A percentile compares a stretch with the other conserved stretches of the same genome.
These are phyloP conservation scores for Backusella morwellensis DNA, from an alignment of 192 early-diverging fungal species.

Conservation along the genomic window DNA sequence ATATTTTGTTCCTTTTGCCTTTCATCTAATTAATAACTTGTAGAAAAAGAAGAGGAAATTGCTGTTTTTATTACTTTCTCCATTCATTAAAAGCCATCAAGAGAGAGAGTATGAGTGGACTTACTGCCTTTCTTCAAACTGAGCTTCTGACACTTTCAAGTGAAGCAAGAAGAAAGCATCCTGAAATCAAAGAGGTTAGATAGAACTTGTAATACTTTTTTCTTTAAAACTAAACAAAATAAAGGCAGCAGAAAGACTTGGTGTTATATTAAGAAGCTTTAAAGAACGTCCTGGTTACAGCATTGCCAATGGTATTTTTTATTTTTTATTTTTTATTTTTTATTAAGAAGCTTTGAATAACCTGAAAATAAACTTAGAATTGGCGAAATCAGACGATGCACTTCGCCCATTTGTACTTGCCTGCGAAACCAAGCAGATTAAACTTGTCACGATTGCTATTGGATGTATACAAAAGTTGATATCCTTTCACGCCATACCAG, in stretches of 20 bases:
- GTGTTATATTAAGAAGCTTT: conserved; percentile 53
- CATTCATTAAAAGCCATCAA: background rate
- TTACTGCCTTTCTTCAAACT: conserved; percentile 61
- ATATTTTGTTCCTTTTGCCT: background rate
- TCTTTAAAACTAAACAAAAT: background rate
- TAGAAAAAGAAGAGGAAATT: background rate
- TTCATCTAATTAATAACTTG: background rate
- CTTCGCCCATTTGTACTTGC: conserved; percentile 84
- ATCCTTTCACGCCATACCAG: conserved; percentile 71
- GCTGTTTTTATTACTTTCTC: background rate
- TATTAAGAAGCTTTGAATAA: background rate
- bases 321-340: background rate
- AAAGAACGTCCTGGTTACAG: conserved; percentile 52
- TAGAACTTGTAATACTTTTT: background rate
- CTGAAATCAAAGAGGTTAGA: conserved; percentile 92
- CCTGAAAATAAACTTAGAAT: conserved; percentile 41
- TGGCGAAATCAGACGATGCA: conserved; percentile 75
- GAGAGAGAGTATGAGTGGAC: conserved; percentile 39
- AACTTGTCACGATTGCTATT: conserved; percentile 78
- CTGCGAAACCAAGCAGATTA: conserved; percentile 81
- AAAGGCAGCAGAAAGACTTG: conserved; percentile 67
- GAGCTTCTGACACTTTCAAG: conserved; percentile 84
- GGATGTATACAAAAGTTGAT: conserved; percentile 81
- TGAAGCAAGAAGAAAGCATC: conserved; percentile 86
- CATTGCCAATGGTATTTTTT: conserved; percentile 39